A percentile compares a stretch with the other conserved stretches of the same genome.
These are phyloP conservation scores for Pichia scutulata DNA, from an alignment of 805 yeast species.

Conservation along the genomic window DNA sequence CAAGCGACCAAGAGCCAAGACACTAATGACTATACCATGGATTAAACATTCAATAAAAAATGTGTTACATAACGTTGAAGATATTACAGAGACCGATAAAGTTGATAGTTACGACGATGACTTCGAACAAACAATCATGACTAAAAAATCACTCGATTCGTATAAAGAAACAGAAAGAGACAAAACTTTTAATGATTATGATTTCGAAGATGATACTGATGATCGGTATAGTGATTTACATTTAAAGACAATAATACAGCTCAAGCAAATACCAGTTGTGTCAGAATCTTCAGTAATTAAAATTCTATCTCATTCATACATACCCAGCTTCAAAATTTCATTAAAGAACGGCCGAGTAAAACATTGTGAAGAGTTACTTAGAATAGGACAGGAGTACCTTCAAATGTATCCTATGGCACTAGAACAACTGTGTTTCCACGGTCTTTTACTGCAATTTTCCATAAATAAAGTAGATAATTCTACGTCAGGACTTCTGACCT, in stretches of 20 bases:
- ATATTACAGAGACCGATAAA: background rate
- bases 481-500: background rate
- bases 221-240: background rate
- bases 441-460: background rate
- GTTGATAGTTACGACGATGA: background rate
- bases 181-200: background rate
- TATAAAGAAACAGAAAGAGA: background rate
- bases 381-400: constrained; percentile 2
- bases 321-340: background rate
- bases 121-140: background rate
- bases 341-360: background rate
- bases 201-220: background rate
- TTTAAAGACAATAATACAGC: background rate
- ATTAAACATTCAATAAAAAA: constrained; percentile 19
- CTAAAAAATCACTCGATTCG: background rate
- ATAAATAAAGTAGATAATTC: background rate
- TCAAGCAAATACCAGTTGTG: background rate
- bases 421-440: background rate
- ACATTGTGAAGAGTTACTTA: background rate
- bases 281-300: background rate
- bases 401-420: background rate
- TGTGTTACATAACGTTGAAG: constrained; percentile 5
- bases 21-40: constrained; percentile 59
- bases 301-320: background rate
- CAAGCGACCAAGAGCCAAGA: constrained; percentile 46